Evolutionary conservation across 2,329 filamentous ascomycete species (phyloP).

Genomic region (Hypoxylon rubiginosum): DNA sequence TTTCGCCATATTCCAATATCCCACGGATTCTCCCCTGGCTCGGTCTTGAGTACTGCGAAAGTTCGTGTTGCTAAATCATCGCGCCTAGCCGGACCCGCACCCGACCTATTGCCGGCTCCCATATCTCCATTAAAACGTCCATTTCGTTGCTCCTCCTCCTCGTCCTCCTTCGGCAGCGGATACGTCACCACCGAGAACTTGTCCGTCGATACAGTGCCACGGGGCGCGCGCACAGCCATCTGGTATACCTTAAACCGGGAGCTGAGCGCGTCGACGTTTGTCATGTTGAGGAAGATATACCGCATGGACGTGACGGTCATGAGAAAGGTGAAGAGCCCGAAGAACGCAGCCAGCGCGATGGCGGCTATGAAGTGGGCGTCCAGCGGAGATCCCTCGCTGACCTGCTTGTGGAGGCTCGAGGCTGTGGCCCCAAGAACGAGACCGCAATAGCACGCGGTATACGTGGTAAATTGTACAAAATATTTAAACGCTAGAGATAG

Average conservation of each 20-base stretch:
- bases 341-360: slow-evolving; percentile 77
- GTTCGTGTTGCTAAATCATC: slow-evolving; percentile 69
- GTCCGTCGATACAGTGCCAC: slow-evolving; percentile 57
- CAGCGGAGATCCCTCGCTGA: slow-evolving; percentile 54
- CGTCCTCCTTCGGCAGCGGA: slow-evolving; percentile 60
- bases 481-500: slow-evolving; percentile 80
- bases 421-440: slow-evolving; percentile 74
- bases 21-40: slow-evolving; percentile 86
- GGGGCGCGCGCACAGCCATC: slow-evolving; percentile 79
- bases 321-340: slow-evolving; percentile 81
- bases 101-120: slow-evolving; percentile 5
- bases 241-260: slow-evolving; percentile 73
- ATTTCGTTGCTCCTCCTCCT: slow-evolving; percentile 18
- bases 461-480: slow-evolving; percentile 88
- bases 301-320: slow-evolving; percentile 82
- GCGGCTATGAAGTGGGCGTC: slow-evolving; percentile 76
- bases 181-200: slow-evolving; percentile 69
- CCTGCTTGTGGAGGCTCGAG: slow-evolving; percentile 71
- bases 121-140: slow-evolving; percentile 25
- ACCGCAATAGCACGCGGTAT: slow-evolving; percentile 76
- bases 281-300: slow-evolving; percentile 79
- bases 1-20: slow-evolving; percentile 79
- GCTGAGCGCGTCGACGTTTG: slow-evolving; percentile 84
- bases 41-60: slow-evolving; percentile 83
- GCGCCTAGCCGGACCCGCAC: slow-evolving; percentile 46